Percentiles rank a stretch among this genome's conserved stretches.
These are phyloP conservation scores for Talaromyces adpressus DNA, from an alignment of 495 filamentous ascomycete species.

Conservation along the genomic window DNA sequence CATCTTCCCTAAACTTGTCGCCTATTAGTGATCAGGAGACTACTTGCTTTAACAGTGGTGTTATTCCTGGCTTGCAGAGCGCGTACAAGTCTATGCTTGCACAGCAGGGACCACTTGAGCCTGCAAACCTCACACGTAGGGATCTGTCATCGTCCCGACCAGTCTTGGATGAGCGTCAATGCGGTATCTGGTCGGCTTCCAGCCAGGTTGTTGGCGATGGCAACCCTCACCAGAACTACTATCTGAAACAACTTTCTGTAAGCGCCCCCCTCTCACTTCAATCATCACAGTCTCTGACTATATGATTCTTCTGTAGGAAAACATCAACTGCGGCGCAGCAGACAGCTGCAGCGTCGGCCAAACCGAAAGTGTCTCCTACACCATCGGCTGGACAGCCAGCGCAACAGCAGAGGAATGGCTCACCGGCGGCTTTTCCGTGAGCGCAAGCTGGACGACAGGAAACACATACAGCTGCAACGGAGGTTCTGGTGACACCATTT, in stretches of 20 bases:
- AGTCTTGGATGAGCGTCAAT: background rate
- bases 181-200: background rate
- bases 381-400: background rate
- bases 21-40: background rate
- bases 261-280: background rate
- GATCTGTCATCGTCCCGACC: background rate
- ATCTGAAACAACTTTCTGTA: constrained; percentile 9
- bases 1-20: background rate
- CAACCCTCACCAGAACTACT: constrained; percentile 11
- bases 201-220: constrained; percentile 7
- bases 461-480: constrained; percentile 7
- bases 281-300: too few relatives aligned
- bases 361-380: background rate
- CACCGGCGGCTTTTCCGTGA: constrained; percentile 9
- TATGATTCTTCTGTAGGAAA: background rate
- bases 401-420: constrained; percentile 5
- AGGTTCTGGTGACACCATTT: constrained; percentile 9
- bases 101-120: background rate
- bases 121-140: background rate
- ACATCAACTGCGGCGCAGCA: background rate
- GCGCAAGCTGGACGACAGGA: constrained; percentile 8
- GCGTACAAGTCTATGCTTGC: background rate
- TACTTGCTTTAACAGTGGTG: background rate
- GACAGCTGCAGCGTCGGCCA: background rate
- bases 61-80: background rate